Percentiles rank a stretch among this genome's conserved stretches.
Evolutionary conservation across 78 protist genomes (phyloP).

Genomic region (Carpediemonas membranifera): DNA sequence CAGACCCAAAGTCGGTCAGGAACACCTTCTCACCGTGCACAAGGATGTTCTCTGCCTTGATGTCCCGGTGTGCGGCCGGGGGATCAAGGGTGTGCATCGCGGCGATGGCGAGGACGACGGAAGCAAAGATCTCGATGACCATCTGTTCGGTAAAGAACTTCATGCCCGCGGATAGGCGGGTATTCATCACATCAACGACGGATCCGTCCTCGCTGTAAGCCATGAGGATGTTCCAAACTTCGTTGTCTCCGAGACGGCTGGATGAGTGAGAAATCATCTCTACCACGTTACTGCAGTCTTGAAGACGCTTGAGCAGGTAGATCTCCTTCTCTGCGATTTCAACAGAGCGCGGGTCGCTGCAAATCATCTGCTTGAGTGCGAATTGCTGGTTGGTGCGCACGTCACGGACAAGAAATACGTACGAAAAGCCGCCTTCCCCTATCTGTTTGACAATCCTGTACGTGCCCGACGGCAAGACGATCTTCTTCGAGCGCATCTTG

Average conservation of each 20-base stretch:
- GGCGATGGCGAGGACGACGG: not conserved
- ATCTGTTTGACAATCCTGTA: not conserved
- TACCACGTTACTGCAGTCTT: not conserved
- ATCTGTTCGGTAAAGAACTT: not conserved
- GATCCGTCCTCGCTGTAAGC: not conserved
- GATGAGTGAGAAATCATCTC: not conserved
- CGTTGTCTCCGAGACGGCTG: not conserved
- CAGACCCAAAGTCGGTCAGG: constrained; percentile 10
- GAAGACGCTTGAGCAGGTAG: not conserved
- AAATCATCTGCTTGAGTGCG: not conserved
- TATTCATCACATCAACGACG: not conserved
- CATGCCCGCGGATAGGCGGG: not conserved
- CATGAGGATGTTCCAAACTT: not conserved
- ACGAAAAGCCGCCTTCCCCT: not conserved
- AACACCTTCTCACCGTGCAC: not conserved
- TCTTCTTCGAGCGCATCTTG: too few species aligned
- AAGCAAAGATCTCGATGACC: not conserved
- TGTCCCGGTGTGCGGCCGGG: constrained; percentile 9
- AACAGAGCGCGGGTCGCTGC: not conserved
- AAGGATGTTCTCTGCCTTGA: constrained; percentile 13
- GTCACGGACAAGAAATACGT: not conserved
- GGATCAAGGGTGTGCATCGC: constrained; percentile 6
- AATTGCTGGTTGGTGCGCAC: not conserved
- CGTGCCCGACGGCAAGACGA: too few species aligned
- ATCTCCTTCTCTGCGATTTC: not conserved